Evolutionary conservation across 305 asterid species (phyloP), one percentile per base, ranked within the genome.

Genomic region (Fraxinus albicans): DNA sequence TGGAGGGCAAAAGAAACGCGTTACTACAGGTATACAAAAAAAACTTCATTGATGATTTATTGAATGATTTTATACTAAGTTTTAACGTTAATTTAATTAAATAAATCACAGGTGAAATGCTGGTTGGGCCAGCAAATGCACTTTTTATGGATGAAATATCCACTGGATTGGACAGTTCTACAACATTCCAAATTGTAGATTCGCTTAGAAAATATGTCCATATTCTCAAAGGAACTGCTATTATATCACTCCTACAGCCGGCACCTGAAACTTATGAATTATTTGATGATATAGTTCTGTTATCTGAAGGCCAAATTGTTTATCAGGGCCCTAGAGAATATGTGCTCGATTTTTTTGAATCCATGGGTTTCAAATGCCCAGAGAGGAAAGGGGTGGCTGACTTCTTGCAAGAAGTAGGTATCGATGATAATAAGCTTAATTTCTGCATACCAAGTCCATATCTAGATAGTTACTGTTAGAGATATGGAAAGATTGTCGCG

Each of bases 111-210:
- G 93, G 97, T 17, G 96, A 93, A 83, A 91, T 89, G 91, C 82
- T 91, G 84, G 96, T 92, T 65, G 95, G 97, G 47, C 92, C 95
- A 33, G 81, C 91, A 33, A 87, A 80, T 44, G 92, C 92, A 31
- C 84, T 93, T 34, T 90, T 93, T 83, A 92, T 92, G 94, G 96
- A 93, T 83, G 96, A 92, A 82, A 93, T 93, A 85, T 91, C 97
- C 1, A 92, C 92, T 9, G 97, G 94, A 19, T 81, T 93, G 84
- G 97, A 93, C 80, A 91, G 92, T 63, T 91, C 97, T 0, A 93
- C 97, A 6, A 89, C 97, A 0, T 93, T 83, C 79, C 91, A 91
- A 84, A 90, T 91, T 3, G 87, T 91, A 40, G 88, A 89, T 25
- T 90, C 93, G 8, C 69, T 92, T n/a, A 84, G 89, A 53, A 92